phyloP scores from a whole-genome alignment of 192 early-diverging fungal genomes.

The Rhizophlyctis rosea region DNA sequence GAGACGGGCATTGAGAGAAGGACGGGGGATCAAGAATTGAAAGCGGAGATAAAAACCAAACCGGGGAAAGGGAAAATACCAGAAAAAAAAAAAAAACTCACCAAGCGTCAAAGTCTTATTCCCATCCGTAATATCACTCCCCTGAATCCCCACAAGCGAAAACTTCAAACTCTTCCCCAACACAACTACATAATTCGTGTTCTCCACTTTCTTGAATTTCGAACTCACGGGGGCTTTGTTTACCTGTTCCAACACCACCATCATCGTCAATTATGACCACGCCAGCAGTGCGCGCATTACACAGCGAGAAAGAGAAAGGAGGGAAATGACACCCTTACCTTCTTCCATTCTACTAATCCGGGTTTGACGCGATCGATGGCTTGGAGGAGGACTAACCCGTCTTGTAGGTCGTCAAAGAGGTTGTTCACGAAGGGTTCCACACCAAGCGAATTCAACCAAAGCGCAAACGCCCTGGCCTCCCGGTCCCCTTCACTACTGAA shows the following conservation, averaged over 20 bases:
- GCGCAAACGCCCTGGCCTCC: conserved; percentile 87
- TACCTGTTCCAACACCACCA: too few relatives aligned
- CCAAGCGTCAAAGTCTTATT: conserved; percentile 84
- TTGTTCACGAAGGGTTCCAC: conserved; percentile 98
- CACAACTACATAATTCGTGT: conserved; percentile 89
- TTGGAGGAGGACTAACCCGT: conserved; percentile 90
- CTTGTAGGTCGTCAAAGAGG: conserved; percentile 91
- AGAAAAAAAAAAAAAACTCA: not conserved
- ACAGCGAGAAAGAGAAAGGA: too few relatives aligned
- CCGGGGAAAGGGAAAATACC: not conserved
- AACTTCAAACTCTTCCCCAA: conserved; percentile 83
- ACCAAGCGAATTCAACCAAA: conserved; percentile 97
- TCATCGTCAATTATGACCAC: too few relatives aligned
- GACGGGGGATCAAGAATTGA: not conserved
- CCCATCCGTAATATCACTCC: conserved; percentile 91
- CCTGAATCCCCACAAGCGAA: conserved; percentile 93
- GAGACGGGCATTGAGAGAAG: not conserved
- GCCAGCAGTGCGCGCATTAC: too few relatives aligned
- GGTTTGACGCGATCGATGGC: conserved; percentile 93
- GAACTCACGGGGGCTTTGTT: conserved; percentile 70
- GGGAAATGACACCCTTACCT: too few relatives aligned
- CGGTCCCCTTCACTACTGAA: conserved; percentile 80
- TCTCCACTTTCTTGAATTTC: conserved; percentile 97
- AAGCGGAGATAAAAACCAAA: not conserved
- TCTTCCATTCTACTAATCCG: conserved; percentile 88